Base-by-base conservation (phyloP, 163 green algal genomes). In the Volvox carteri region DNA sequence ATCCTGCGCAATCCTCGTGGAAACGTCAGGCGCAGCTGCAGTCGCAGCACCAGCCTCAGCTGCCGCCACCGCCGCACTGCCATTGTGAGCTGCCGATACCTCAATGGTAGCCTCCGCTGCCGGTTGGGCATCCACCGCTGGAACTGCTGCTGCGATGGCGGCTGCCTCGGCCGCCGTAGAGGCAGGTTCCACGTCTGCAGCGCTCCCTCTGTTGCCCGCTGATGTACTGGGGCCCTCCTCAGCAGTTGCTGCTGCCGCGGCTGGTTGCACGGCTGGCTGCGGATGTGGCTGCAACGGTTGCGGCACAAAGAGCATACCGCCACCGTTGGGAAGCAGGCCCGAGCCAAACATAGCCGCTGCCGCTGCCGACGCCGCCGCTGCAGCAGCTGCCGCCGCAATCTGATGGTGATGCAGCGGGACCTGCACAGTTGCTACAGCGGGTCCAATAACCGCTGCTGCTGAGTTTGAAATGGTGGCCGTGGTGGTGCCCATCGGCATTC, bases 391-490 rank as follows among this genome's bases (percentile, higher is more conserved):
- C 0, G 78, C 78, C 0, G 78, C 78, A 1, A 76, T 11, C 28
- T 86, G 78, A 41, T 86, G 78, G 39, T 77, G 58, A 1, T 46
- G 41, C 78, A 86, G 41, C 41, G 78, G 78, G 33, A 86, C 78
- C 58, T 54, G 39, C 28, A 86, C 41, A 28, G 33, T 54, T 19
- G 54, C 78, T 23, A 85, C 56, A 33, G 39, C 23, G 0, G 78
- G 25, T 2, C 58, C 58, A 30, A 41, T 16, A 30, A 0, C 28
- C 2, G 28, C 25, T 12, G 37, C 18, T 41, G 28, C 9, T 18
- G n/a, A n/a, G n/a, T n/a, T n/a, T n/a, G n/a, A n/a, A n/a, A n/a
- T n/a, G n/a, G 78, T 28, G 14, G 30, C 30, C 0, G 77, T 28
- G 28, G 52, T 11, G 39, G 5, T 65, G 6, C 35, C 41, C 58